A percentile compares a stretch with the other conserved stretches of the same genome.
phyloP scores from a whole-genome alignment of 768 basidiomycete genomes.

The Gloeopeniophorella convolvens region DNA sequence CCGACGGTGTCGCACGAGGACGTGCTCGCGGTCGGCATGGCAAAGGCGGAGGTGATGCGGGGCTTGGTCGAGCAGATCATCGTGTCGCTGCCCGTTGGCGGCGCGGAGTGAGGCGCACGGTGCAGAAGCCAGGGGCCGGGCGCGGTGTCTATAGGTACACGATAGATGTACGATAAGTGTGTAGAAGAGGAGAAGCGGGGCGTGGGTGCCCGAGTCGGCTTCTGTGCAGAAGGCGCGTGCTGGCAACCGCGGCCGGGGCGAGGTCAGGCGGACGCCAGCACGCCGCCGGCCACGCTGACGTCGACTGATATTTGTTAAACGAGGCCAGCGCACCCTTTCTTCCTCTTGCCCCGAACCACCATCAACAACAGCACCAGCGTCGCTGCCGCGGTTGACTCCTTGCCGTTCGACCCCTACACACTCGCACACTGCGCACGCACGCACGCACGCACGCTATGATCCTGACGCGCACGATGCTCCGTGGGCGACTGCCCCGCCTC shows the following conservation, averaged over 20 bases:
- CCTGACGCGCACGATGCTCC: constrained; percentile 8
- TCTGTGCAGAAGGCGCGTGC: too few species aligned
- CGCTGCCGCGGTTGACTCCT: neutral
- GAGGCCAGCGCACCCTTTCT: neutral
- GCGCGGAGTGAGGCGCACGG: neutral
- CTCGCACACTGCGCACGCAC: too few species aligned
- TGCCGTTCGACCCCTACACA: neutral
- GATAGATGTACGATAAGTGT: too few species aligned
- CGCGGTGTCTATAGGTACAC: too few species aligned
- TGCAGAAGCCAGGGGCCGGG: too few species aligned
- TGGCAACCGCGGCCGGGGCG: too few species aligned
- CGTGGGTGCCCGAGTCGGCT: too few species aligned
- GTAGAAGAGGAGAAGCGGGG: too few species aligned
- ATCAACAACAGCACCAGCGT: neutral
- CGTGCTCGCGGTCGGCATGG: constrained; percentile 57
- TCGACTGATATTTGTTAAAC: too few species aligned
- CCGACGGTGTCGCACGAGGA: constrained; percentile 71
- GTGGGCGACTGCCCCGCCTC: constrained; percentile 7
- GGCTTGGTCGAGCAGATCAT: constrained; percentile 62
- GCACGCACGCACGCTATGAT: constrained; percentile 9
- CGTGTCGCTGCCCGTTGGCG: neutral
- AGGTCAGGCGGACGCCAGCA: too few species aligned
- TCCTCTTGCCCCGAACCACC: neutral
- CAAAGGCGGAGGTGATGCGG: constrained; percentile 69
- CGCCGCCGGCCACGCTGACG: too few species aligned